Evolutionary conservation across 2,329 filamentous ascomycete species (phyloP).

Genomic region (Clarireedia homoeocarpa): DNA sequence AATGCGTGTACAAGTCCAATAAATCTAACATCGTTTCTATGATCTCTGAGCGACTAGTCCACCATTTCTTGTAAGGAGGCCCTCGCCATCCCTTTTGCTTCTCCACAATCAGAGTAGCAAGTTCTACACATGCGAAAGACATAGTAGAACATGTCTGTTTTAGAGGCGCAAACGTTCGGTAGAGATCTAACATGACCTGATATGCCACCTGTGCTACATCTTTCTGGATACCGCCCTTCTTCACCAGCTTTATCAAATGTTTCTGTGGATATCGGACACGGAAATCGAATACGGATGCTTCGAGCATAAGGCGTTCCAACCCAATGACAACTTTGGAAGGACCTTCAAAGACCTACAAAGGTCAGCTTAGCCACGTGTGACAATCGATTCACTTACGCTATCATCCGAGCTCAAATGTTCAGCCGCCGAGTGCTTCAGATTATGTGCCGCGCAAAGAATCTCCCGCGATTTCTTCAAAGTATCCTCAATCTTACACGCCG

Average conservation of each 20-base stretch:
- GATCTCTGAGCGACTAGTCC: slow-evolving; percentile 41
- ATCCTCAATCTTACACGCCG: slow-evolving; percentile 95
- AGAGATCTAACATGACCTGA: slow-evolving; percentile 78
- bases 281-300: slow-evolving; percentile 91
- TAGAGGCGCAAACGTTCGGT: slow-evolving; percentile 85
- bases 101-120: slow-evolving; percentile 63
- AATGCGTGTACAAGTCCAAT: slow-evolving; percentile 85
- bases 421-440: slow-evolving; percentile 57
- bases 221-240: slow-evolving; percentile 35
- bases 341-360: slow-evolving; percentile 63
- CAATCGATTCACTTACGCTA: slow-evolving; percentile 45
- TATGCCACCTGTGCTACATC: slow-evolving; percentile 63
- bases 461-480: slow-evolving; percentile 95
- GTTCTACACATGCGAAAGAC: slow-evolving; percentile 73
- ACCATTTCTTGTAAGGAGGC: slow-evolving; percentile 41
- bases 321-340: slow-evolving; percentile 77
- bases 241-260: slow-evolving; percentile 70
- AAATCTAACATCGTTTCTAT: slow-evolving; percentile 83
- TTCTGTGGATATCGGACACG: slow-evolving; percentile 82
- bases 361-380: neutral
- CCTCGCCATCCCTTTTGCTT: slow-evolving; percentile 38
- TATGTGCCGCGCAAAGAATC: slow-evolving; percentile 84
- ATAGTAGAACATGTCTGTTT: slow-evolving; percentile 85
- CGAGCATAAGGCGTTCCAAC: slow-evolving; percentile 85
- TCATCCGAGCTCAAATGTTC: slow-evolving; percentile 72